Conservation (phyloP, 176 grass and related monocot genomes). For the Olyra latifolia region DNA sequence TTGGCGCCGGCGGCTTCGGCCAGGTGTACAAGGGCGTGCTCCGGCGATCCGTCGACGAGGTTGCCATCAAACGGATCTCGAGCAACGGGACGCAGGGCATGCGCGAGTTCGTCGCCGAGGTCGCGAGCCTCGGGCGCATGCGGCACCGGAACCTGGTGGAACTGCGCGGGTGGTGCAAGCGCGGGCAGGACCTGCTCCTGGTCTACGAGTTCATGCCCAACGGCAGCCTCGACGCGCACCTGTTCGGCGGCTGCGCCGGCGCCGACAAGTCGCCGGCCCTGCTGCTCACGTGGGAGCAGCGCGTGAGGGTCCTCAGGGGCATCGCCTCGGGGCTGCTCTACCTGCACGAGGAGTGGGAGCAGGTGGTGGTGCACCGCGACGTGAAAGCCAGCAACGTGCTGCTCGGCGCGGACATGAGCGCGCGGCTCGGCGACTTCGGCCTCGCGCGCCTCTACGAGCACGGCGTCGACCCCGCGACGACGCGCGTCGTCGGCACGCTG, state of each 20-base stretch:
- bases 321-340: conserved; percentile 44
- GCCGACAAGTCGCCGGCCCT: background rate
- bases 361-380: conserved; percentile 58
- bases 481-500: conserved; percentile 40
- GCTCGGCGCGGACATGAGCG: conserved; percentile 30
- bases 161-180: conserved; percentile 46
- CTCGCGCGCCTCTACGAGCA: conserved; percentile 47
- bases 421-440: conserved; percentile 47
- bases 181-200: conserved; percentile 39
- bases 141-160: conserved; percentile 59
- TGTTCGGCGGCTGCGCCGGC: conserved; percentile 26
- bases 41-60: conserved; percentile 5
- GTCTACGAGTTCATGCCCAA: conserved; percentile 62
- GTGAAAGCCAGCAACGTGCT: conserved; percentile 61
- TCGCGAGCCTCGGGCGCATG: conserved; percentile 51
- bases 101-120: conserved; percentile 53
- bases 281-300: conserved; percentile 35
- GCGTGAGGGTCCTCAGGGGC: conserved; percentile 37
- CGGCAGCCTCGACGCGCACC: conserved; percentile 54
- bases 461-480: conserved; percentile 19
- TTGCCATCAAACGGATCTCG: conserved; percentile 55
- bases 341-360: conserved; percentile 64
- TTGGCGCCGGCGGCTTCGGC: conserved; percentile 51
- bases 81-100: conserved; percentile 45
- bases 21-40: conserved; percentile 49